A percentile compares a stretch with the other conserved stretches of the same genome.
Conservation (phyloP, 495 filamentous ascomycete species). For the Penicillium parvum region DNA sequence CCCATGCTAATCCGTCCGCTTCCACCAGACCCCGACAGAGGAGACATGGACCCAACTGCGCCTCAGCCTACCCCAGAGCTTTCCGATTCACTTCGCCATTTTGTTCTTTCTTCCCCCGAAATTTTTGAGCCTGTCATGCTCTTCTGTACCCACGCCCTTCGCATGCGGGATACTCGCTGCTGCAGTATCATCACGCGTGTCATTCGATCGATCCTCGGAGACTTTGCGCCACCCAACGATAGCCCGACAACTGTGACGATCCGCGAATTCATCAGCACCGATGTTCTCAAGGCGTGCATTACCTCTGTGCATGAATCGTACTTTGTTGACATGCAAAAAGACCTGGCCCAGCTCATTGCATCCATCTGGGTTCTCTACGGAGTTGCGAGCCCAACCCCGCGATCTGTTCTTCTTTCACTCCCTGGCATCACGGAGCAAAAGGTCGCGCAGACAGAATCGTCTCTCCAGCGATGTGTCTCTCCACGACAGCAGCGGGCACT, state of each 20-base stretch:
- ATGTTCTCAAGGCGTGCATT: conserved; percentile 78
- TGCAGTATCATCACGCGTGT: conserved; percentile 81
- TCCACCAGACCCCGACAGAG: conserved; percentile 35
- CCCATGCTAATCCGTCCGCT: not conserved
- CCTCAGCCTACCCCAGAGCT: conserved; percentile 31
- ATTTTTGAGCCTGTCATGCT: conserved; percentile 85
- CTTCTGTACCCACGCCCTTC: conserved; percentile 85
- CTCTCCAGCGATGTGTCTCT: conserved; percentile 56
- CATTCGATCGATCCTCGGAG: conserved; percentile 75
- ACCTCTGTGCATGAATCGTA: conserved; percentile 90
- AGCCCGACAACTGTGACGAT: conserved; percentile 61
- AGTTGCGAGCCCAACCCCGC: conserved; percentile 51
- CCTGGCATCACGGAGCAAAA: conserved; percentile 51
- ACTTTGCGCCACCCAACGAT: conserved; percentile 57
- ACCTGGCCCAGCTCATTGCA: conserved; percentile 83
- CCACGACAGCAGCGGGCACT: conserved; percentile 74
- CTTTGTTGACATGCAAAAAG: conserved; percentile 94
- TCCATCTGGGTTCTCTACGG: conserved; percentile 74
- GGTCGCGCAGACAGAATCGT: conserved; percentile 46
- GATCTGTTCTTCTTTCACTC: conserved; percentile 51
- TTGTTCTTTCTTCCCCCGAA: conserved; percentile 71
- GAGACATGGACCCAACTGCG: conserved; percentile 39
- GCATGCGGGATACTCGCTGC: conserved; percentile 86
- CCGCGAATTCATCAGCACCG: conserved; percentile 83
- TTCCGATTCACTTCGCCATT: conserved; percentile 59